phyloP scores from a whole-genome alignment of 1,139 yeast species.

The Hansenula lynferdii region DNA sequence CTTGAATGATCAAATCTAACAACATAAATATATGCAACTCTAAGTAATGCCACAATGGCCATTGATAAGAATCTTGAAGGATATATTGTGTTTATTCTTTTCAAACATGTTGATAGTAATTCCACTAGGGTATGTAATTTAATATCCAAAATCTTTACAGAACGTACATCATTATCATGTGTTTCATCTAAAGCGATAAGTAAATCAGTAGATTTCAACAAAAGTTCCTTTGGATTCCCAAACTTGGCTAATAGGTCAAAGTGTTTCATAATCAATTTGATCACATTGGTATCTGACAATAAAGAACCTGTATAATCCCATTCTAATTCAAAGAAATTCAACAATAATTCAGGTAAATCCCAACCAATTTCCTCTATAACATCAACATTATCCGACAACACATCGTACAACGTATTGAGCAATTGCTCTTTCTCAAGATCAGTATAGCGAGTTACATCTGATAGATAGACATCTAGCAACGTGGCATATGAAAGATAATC shows the following conservation, averaged over 20 bases:
- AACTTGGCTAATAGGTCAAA: conserved; percentile 38
- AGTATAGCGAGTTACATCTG: conserved; percentile 41
- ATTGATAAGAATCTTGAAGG: conserved; percentile 77
- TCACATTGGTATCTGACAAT: conserved; percentile 7
- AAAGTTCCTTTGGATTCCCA: conserved; percentile 80
- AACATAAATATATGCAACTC: conserved; percentile 39
- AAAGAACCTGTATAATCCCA: conserved; percentile 13
- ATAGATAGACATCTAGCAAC: conserved; percentile 56
- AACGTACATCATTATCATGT: conserved; percentile 7
- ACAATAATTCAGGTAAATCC: conserved; percentile 71
- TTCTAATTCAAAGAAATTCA: conserved; percentile 37
- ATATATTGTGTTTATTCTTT: conserved; percentile 53
- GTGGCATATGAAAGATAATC: conserved; percentile 76
- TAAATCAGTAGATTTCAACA: conserved; percentile 64
- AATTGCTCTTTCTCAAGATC: conserved; percentile 43
- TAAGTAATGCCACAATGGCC: conserved; percentile 52
- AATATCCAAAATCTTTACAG: conserved; percentile 37
- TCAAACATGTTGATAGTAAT: conserved; percentile 47
- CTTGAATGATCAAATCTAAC: conserved; percentile 27
- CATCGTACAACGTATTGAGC: conserved; percentile 35
- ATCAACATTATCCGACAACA: conserved; percentile 39
- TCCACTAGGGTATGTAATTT: conserved; percentile 63
- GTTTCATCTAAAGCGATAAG: conserved; percentile 31
- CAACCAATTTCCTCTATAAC: conserved; percentile 72
- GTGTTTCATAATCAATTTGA: conserved; percentile 14